Base-by-base conservation (phyloP, 768 basidiomycete genomes). In the Xanthoconium stramineum region DNA sequence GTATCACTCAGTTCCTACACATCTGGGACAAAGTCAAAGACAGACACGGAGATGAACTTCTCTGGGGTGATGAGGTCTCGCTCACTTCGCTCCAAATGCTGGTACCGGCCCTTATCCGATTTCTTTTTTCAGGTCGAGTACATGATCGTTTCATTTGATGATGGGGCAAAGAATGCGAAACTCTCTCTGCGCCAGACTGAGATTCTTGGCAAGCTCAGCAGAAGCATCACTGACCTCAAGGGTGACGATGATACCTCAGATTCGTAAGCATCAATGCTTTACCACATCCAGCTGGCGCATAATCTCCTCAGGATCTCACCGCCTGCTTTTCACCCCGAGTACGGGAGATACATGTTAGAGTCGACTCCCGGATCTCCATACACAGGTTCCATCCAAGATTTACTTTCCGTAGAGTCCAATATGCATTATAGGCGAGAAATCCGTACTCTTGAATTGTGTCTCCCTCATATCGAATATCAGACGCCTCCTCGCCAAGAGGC, bases 331-430 rank as follows among this genome's bases (percentile, higher is more conserved):
- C 97, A 98, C 68, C 96, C 96, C 17, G 97, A 99, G 73, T 99
- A 98, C 75, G 97, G 97, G 39, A 83, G 95, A 38, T 98, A 91
- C 76, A 99, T 99, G 97, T 81, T 99, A 50, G 97, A 99, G 71
- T 94, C 94, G 3, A 99, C 96, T 1, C 97, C 97, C 0, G 97
- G 97, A 3, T 85, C 87, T 47, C 97, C 97, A 3, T 98, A 98
- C 75, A 89, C 91, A 6, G 94, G 92, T 11, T 87, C 83, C 15
- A 83, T 98, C 39, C 79, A 80, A 28, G 94, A 96, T 71, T 80
- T 98, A 19, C 78, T 98, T 37, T 83, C 87, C 6, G 95, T 99
- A 6, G 96, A 99, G 74, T 75, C 78, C 46, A 94, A 98, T 72
- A 99, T 99, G 97, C 86, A 89, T 44, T 92, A 93, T 70, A 82